Base-by-base conservation (phyloP, 1,284 basidiomycete species). In the Pholiota adiposa region DNA sequence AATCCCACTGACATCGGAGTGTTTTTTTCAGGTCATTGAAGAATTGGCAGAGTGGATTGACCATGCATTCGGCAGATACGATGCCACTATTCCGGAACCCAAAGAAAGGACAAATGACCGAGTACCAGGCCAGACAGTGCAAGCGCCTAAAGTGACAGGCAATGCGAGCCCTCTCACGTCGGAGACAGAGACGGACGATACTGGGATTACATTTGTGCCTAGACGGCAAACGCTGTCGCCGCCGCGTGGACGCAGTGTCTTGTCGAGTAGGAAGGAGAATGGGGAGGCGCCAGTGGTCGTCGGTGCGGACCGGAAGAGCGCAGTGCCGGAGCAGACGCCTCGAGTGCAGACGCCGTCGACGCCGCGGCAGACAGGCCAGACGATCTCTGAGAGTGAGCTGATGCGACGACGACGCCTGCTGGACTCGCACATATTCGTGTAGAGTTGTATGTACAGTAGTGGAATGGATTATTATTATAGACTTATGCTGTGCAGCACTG, bases 11-110 rank as follows among this genome's bases (percentile, higher is more conserved):
- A 57, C 34, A 14, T n/a, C 31, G 19, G 43, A 46, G 29, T 56
- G 29, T 11, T 50, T 23, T 12, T 54, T 55, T 38, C 61, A 82
- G 79, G 80, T 93, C 48, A 91, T 98, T 65, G 83, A 90, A 63
- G 93, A 96, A 68, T 83, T 97, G 66, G 95, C 90, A n/a, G 91
- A 92, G 64, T 98, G 96, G 95, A 96, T 97, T 62, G 84, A 87
- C 69, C 86, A 89, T 62, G 84, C 88, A 25, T 98, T 98, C 72
- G 82, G 59, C 18, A 65, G 63, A 58, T 68, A 70, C 52, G 54
- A 57, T 31, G 55, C 36, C 34, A 58, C 54, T 14, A 51, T 53
- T 21, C 27, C 59, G 58, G 66, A 63, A 33, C 33, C 34, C 36
- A 59, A 48, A 53, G 40, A n/a, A n/a, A n/a, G n/a, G n/a, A n/a